These are phyloP conservation scores for Onygenales sp. DNA, from an alignment of 2,329 filamentous ascomycete species.

Conservation along the genomic window DNA sequence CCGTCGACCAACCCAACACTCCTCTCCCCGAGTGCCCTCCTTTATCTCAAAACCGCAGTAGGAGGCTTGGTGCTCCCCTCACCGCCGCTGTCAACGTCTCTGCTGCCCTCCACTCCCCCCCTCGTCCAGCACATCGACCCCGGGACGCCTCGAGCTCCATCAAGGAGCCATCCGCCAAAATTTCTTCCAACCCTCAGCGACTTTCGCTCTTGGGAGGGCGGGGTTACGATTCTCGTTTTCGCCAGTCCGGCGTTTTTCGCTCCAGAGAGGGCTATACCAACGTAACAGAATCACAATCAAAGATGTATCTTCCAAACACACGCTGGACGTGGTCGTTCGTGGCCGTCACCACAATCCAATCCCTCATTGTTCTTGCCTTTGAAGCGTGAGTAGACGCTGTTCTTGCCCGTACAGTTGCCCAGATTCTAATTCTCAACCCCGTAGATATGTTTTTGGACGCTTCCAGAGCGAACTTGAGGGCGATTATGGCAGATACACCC, in stretches of 20 bases:
- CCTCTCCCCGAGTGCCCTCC: too few species aligned
- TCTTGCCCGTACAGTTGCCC: background rate
- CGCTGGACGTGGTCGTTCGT: constrained; percentile 87
- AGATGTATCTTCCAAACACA: constrained; percentile 69
- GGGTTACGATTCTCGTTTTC: constrained; percentile 42
- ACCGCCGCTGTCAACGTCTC: background rate
- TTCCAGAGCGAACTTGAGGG: constrained; percentile 56
- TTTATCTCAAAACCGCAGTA: background rate
- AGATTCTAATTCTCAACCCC: background rate
- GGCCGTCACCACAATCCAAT: constrained; percentile 63
- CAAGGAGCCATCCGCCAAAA: constrained; percentile 39
- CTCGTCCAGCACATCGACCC: background rate
- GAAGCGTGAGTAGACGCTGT: constrained; percentile 61
- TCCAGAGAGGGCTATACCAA: constrained; percentile 41
- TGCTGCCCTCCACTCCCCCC: background rate
- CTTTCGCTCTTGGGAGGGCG: constrained; percentile 52
- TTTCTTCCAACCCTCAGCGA: constrained; percentile 47
- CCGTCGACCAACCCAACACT: too few species aligned
- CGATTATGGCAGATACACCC: constrained; percentile 30
- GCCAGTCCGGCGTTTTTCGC: constrained; percentile 41
- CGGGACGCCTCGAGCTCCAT: constrained; percentile 20
- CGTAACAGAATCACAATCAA: constrained; percentile 25
- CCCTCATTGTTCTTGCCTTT: constrained; percentile 67
- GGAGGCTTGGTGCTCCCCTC: background rate
- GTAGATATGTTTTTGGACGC: constrained; percentile 77